Evolutionary conservation across 1,139 yeast species (phyloP), one percentile per base, ranked within the genome.

Genomic region (Suhomyces wounanorum): DNA sequence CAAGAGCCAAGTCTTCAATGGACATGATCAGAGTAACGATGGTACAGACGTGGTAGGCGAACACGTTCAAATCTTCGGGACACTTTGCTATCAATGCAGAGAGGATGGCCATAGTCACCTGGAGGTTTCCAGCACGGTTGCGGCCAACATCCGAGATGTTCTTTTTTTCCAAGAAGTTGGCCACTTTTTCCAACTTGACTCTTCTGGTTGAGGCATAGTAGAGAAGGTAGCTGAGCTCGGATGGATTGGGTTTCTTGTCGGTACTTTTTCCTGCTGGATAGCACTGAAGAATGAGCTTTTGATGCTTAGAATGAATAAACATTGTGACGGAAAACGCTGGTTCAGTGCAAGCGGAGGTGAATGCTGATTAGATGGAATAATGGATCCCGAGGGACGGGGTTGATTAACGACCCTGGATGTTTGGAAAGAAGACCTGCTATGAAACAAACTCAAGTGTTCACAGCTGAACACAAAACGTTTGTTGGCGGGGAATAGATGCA

Each of bases 141-240:
- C 83, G 81, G 52, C 76, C 71, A 35, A 84, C 76, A 66, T 92
- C 97, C 11, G 77, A 63, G 16, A 66, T 64, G n/a, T 94, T 82
- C 65, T 83, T 85, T 58, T 78, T 82, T 47, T 80, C 79, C 52
- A 94, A 69, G 63, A 86, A 90, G 9, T 73, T 71, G 23, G 92
- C 87, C 16, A 94, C 97, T 62, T 92, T 92, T 59, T 89, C 94
- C 56, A 94, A 76, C 65, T 94, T 94, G 40, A 90, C 85, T 53
- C 97, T 77, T 59, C 98, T 78, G 8, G 97, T 87, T 40, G 96
- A 85, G n/a, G 96, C 97, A 67, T 92, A 92, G 73, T 89, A 94
- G 40, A 92, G 72, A 59, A 94, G 77, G 66, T 91, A 91, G 53
- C 96, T 87, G 47, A 95, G 77, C 67, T 94, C 98, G 14, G 96